phyloP scores from a whole-genome alignment of 257 asterid species.

The Nicotiana knightiana region DNA sequence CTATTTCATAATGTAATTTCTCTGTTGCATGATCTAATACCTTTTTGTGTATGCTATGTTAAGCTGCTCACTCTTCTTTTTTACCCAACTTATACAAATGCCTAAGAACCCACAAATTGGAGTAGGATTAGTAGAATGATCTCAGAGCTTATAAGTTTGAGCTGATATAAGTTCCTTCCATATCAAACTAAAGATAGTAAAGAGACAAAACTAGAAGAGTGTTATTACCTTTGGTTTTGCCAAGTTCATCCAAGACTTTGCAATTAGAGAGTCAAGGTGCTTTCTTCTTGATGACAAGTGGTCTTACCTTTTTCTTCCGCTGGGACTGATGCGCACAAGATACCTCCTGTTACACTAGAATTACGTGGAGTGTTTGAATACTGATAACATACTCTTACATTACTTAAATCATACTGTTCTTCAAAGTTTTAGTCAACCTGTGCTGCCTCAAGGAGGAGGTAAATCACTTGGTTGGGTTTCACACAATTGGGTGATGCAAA shows the following conservation, averaged over 20 bases:
- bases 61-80: neutral
- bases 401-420: neutral
- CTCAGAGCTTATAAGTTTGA: neutral
- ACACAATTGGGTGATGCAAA: neutral
- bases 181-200: neutral
- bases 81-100: neutral
- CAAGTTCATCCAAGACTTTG: neutral
- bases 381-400: neutral
- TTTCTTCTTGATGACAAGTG: neutral
- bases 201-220: neutral
- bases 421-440: slow-evolving; percentile 5
- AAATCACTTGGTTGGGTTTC: neutral
- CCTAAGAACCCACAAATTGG: neutral
- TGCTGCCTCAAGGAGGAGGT: neutral
- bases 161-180: neutral
- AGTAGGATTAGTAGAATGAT: neutral
- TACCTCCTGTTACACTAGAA: neutral
- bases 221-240: neutral
- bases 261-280: neutral
- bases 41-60: neutral
- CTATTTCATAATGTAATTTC: neutral
- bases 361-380: neutral
- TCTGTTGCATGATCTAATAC: neutral
- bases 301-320: neutral
- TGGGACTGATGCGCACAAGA: neutral